A percentile compares a stretch with the other conserved stretches of the same genome.
Evolutionary conservation across 1,284 basidiomycete species (phyloP).

Genomic region (Leccinum angustisporum): DNA sequence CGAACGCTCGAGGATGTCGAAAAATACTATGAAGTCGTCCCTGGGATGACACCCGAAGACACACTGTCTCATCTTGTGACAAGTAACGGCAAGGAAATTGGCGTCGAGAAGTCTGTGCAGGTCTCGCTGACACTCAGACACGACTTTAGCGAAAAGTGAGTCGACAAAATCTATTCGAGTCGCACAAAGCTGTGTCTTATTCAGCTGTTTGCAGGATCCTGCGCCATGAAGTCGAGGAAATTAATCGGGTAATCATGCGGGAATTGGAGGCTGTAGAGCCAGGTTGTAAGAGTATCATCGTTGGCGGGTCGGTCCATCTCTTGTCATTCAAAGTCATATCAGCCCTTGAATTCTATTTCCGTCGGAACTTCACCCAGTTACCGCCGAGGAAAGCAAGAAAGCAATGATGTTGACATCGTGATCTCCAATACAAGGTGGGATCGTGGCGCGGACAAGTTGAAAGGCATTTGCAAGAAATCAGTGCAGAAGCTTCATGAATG

Average conservation of each 20-base stretch:
- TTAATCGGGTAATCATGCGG: constrained; percentile 53
- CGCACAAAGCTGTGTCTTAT: neutral
- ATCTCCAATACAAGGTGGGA: constrained; percentile 62
- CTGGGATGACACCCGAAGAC: constrained; percentile 12
- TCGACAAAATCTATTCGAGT: neutral
- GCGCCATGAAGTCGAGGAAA: constrained; percentile 66
- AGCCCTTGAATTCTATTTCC: constrained; percentile 3
- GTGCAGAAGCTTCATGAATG: constrained; percentile 52
- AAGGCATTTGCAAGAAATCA: constrained; percentile 50
- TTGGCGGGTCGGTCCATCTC: constrained; percentile 58
- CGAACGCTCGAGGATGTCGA: constrained; percentile 63
- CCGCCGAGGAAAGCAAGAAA: constrained; percentile 68
- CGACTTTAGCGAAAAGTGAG: constrained; percentile 45
- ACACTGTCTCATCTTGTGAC: constrained; percentile 5
- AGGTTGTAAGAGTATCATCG: constrained; percentile 65
- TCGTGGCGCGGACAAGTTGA: constrained; percentile 42
- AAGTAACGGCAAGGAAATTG: constrained; percentile 14
- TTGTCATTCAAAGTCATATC: neutral
- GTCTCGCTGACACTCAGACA: constrained; percentile 51
- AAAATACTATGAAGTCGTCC: constrained; percentile 54
- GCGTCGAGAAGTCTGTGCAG: constrained; percentile 41
- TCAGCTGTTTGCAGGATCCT: constrained; percentile 49
- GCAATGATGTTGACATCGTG: constrained; percentile 80
- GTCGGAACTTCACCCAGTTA: constrained; percentile 46
- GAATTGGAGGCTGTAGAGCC: constrained; percentile 56